Evolutionary conservation across 202 grass and related monocot species (phyloP), one percentile per base, ranked within the genome.

Genomic region (Musa balbisiana): DNA sequence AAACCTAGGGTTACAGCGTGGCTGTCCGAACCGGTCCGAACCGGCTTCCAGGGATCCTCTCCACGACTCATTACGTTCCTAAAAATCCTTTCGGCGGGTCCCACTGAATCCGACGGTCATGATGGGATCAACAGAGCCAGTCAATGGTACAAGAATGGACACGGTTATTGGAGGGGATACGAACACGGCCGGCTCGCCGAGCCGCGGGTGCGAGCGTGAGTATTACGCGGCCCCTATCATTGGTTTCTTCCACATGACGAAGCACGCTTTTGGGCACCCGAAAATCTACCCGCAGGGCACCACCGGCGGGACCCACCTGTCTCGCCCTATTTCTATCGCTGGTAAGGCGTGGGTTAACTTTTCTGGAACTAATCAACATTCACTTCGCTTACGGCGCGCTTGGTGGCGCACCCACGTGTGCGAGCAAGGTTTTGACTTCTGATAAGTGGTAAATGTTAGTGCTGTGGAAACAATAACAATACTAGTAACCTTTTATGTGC

Each of bases 1-100:
- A 91, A 92, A 80, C 55, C 93, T 97, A 97, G 93, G 93, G 93
- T 97, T 97, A 87, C 86, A 26, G 52, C 33, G 67, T 17, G 43
- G 25, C 17, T 11, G 50, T 43, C 33, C 33, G 33, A 20, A n/a
- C 17, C 23, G 33, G 67, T 51, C 20, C 49, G 43, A 51, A 51
- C 67, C 67, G 67, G 29, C 5, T n/a, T 1, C 4, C 2, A 2
- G 0, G 67, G 67, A 70, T 70, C 67, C 67, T n/a, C 43, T 50
- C 17, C 67, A 70, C 50, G 2, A 12, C 9, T 33, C 6, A 1
- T 14, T 20, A 8, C 27, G n/a, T n/a, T 5, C 10, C 2, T 9
- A 0, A 43, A 4, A 43, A 43, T 43, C 33, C 33, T 43, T 43
- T 6, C 33, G 33, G 0, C 33, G 33, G 33, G 33, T 6, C 33